Conservation (phyloP, 805 yeast genomes). For the Candida orba region DNA sequence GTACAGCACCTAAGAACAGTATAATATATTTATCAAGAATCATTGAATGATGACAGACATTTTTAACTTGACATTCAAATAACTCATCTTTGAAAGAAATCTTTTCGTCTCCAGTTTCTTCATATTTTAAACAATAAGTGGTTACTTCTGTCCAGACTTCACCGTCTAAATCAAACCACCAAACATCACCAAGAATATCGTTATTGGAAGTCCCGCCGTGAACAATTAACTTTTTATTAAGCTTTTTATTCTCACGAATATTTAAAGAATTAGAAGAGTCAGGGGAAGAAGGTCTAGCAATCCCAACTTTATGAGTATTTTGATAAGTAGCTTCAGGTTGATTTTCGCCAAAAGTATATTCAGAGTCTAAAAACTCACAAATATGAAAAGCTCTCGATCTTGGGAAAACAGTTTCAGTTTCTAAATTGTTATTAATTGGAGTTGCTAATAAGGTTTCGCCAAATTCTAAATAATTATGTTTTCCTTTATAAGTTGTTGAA, state of each 20-base stretch:
- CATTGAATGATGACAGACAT: slow-evolving; percentile 12
- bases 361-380: slow-evolving; percentile 20
- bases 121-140: slow-evolving; percentile 21
- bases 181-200: slow-evolving; percentile 38
- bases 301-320: slow-evolving; percentile 7
- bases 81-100: slow-evolving; percentile 6
- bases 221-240: slow-evolving; percentile 19
- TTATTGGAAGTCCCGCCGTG: slow-evolving; percentile 32
- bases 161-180: slow-evolving; percentile 41
- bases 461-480: slow-evolving; percentile 29
- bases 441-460: slow-evolving; percentile 30
- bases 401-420: slow-evolving; percentile 20
- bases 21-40: slow-evolving; percentile 17
- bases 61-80: slow-evolving; percentile 9
- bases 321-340: background rate
- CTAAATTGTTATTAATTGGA: slow-evolving; percentile 18
- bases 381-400: slow-evolving; percentile 31
- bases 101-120: slow-evolving; percentile 5
- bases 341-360: slow-evolving; percentile 1
- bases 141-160: slow-evolving; percentile 33
- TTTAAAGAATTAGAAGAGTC: slow-evolving; percentile 4
- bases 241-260: background rate
- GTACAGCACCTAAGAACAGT: slow-evolving; percentile 14
- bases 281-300: slow-evolving; percentile 12
- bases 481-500: slow-evolving; percentile 29